These are phyloP conservation scores for Coemansia sp. DNA, from an alignment of 192 early-diverging fungal species.

Conservation along the genomic window DNA sequence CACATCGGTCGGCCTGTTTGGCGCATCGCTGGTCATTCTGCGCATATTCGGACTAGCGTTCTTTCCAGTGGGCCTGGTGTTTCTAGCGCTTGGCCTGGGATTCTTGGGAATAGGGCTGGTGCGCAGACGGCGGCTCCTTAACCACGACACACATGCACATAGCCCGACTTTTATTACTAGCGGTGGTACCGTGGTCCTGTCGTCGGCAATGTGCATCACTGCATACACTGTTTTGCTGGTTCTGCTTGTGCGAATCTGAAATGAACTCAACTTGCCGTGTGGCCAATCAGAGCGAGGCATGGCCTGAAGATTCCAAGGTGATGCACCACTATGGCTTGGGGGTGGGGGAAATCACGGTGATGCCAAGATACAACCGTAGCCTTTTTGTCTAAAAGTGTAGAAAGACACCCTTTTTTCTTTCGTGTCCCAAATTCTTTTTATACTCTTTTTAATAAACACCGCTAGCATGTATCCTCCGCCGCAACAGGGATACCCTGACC, in stretches of 20 bases:
- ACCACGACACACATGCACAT: constrained; percentile 33
- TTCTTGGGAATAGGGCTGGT: constrained; percentile 50
- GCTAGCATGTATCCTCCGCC: constrained; percentile 25
- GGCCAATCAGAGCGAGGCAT: too few relatives aligned
- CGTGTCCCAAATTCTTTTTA: background rate
- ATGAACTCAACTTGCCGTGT: background rate
- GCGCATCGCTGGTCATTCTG: constrained; percentile 49
- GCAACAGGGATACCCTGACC: constrained; percentile 18
- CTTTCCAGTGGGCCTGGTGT: constrained; percentile 50
- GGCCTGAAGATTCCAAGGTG: too few relatives aligned
- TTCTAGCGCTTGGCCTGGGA: constrained; percentile 44
- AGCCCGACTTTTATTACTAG: constrained; percentile 42
- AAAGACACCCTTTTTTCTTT: background rate
- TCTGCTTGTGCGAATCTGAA: constrained; percentile 35
- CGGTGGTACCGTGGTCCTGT: constrained; percentile 34
- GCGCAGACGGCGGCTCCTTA: constrained; percentile 31
- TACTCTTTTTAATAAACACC: background rate
- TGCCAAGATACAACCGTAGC: background rate
- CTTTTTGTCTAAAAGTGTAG: background rate
- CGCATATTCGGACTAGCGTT: constrained; percentile 47
- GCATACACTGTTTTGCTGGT: constrained; percentile 44
- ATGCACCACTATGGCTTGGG: too few relatives aligned
- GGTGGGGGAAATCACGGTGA: background rate
- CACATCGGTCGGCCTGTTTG: constrained; percentile 48
- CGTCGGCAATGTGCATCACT: constrained; percentile 37